Conservation (phyloP, 805 yeast genomes). For the Dipodascopsis uninucleata region DNA sequence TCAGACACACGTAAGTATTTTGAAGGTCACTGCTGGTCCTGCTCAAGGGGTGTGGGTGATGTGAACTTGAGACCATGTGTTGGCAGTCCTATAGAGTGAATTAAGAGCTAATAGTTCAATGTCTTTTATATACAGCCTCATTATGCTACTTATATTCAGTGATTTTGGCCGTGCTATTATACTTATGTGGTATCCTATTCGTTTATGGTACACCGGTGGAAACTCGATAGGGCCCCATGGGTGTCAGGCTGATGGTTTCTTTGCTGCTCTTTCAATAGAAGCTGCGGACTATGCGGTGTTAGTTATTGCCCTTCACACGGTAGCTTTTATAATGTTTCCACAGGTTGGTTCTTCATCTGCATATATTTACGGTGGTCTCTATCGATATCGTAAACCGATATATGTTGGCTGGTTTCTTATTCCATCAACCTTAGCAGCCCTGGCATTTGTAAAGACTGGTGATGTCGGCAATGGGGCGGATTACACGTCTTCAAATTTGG, state of each 20-base stretch:
- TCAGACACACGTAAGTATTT: constrained; percentile 29
- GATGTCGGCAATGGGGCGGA: constrained; percentile 1
- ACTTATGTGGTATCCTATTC: constrained; percentile 60
- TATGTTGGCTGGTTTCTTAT: constrained; percentile 56
- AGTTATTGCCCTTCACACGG: constrained; percentile 79
- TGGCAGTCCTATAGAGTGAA: not conserved
- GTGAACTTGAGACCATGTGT: constrained; percentile 44
- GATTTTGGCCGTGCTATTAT: constrained; percentile 73
- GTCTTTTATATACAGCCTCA: constrained; percentile 43
- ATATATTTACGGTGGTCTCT: constrained; percentile 49
- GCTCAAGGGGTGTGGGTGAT: constrained; percentile 60
- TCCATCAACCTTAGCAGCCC: constrained; percentile 65
- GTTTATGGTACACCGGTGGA: constrained; percentile 24
- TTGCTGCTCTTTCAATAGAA: constrained; percentile 23
- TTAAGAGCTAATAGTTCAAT: not conserved
- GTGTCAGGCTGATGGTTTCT: constrained; percentile 26
- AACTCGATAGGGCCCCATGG: constrained; percentile 19
- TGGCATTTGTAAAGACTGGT: constrained; percentile 54
- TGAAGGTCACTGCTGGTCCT: constrained; percentile 25
- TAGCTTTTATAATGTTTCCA: constrained; percentile 55
- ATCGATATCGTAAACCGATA: constrained; percentile 52
- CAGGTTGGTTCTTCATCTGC: constrained; percentile 16
- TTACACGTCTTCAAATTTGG: constrained; percentile 41
- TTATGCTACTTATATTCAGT: constrained; percentile 61
- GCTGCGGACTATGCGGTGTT: constrained; percentile 79